Evolutionary conservation across 1,284 basidiomycete genomes (phyloP).

Genomic region (Marasmius oreades): DNA sequence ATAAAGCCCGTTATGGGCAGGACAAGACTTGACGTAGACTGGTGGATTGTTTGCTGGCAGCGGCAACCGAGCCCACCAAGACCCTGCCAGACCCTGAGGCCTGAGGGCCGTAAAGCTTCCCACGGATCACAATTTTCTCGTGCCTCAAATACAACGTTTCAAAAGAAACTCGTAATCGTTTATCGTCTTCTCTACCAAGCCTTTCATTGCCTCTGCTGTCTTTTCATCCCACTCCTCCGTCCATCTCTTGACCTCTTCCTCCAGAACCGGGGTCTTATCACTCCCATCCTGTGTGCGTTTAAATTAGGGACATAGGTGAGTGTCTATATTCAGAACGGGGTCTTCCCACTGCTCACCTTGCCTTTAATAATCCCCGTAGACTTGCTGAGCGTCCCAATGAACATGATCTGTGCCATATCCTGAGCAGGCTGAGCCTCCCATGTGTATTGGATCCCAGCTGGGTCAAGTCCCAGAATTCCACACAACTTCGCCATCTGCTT

Average conservation of each 20-base stretch:
- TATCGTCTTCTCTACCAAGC: neutral
- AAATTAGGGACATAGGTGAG: no score
- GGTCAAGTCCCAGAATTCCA: neutral
- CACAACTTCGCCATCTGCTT: conserved; percentile 1
- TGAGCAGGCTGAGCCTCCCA: neutral
- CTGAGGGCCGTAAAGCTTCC: neutral
- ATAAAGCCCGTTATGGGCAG: neutral
- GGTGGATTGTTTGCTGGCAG: neutral
- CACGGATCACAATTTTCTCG: neutral
- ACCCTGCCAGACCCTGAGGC: no score
- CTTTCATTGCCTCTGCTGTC: neutral
- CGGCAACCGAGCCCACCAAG: neutral
- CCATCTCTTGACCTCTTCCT: conserved; percentile 2
- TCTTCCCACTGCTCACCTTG: neutral
- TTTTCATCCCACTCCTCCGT: conserved; percentile 1
- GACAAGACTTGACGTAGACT: neutral
- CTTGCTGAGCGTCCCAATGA: neutral
- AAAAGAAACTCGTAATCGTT: neutral
- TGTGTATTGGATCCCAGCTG: neutral
- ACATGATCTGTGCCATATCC: neutral
- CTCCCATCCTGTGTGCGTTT: neutral
- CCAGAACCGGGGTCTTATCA: neutral
- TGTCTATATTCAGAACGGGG: no score
- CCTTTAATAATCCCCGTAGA: neutral
- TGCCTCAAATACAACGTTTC: neutral